Conservation (phyloP, 768 basidiomycete species). For the Symmetrospora coprosmae region DNA sequence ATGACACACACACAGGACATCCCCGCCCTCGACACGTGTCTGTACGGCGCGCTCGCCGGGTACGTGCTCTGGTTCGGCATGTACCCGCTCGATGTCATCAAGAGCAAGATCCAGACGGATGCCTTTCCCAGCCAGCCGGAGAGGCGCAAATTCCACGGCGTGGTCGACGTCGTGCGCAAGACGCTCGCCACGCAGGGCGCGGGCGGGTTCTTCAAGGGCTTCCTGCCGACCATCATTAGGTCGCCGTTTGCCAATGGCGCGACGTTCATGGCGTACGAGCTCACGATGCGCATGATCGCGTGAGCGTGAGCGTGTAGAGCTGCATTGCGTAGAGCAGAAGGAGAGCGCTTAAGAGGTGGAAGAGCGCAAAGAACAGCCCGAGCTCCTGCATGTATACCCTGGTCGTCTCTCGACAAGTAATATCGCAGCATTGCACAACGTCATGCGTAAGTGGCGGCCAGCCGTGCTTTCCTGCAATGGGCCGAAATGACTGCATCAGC, state of each 20-base stretch:
- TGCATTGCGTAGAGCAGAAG: too few relatives aligned
- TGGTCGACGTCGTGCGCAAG: slow-evolving; percentile 65
- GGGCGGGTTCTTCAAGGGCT: slow-evolving; percentile 75
- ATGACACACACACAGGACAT: slow-evolving; percentile 62
- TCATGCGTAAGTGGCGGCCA: slow-evolving; percentile 9
- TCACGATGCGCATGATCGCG: slow-evolving; percentile 37
- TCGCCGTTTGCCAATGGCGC: slow-evolving; percentile 94
- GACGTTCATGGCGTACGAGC: slow-evolving; percentile 89
- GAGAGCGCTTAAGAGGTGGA: too few relatives aligned
- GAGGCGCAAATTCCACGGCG: slow-evolving; percentile 63
- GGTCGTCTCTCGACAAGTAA: not conserved
- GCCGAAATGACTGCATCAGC: not conserved
- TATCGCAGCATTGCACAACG: not conserved
- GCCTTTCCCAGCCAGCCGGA: slow-evolving; percentile 50
- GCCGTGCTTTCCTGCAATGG: slow-evolving; percentile 2
- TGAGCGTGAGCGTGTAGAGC: not conserved
- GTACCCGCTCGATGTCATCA: slow-evolving; percentile 93
- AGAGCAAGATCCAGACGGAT: slow-evolving; percentile 91
- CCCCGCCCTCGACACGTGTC: slow-evolving; percentile 57
- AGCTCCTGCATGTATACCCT: too few relatives aligned
- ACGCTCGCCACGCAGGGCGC: slow-evolving; percentile 73
- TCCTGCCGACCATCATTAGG: slow-evolving; percentile 81
- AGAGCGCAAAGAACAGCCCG: too few relatives aligned
- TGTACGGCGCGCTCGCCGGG: slow-evolving; percentile 83
- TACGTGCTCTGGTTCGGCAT: slow-evolving; percentile 68